Base-by-base conservation (phyloP, 1,284 basidiomycete species). In the Ceratobasidium sp. region DNA sequence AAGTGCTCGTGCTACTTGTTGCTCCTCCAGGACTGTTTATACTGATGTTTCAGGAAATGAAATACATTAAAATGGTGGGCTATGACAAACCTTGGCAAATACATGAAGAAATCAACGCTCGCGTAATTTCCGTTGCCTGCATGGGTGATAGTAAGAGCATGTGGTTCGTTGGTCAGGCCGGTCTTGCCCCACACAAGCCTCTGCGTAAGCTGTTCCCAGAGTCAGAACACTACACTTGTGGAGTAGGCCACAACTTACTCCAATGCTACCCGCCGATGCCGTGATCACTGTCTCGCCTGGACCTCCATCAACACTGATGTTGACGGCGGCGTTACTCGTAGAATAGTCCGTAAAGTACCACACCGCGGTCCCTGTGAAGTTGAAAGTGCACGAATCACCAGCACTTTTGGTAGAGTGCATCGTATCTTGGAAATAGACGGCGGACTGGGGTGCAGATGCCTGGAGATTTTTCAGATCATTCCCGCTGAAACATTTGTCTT, bases 241-340 rank as follows among this genome's bases (percentile, higher is more conserved):
- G 5, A 14, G 29, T 5, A 22, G 53, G 13, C 13, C 13, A 27
- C 4, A 54, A 3, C 53, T 54, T 13, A 54, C 53, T 29, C 53
- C 22, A 11, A 54, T 54, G 22, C 53, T 22, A 5, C 22, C 29
- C 22, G 53, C 8, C 22, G 53, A 54, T 5, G 53, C 53, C 1
- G 46, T 53, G 46, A 27, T 27, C 7, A 69, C 53, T 14, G 9
- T 53, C 22, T 69, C 54, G 2, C 13, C 11, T 34, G 34, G 31
- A n/a, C 31, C 66, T 5, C 66, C 66, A 31, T 69, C 66, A 16
- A 69, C n/a, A 48, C 66, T 69, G 54, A 69, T 46, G 8, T 27
- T 6, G 27, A 48, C 54, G 4, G 14, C 13, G 13, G 51, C 37
- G 22, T 69, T 56, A 6, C 37, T 19, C 53, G 22, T 22, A 41